These are phyloP conservation scores for Annulohypoxylon bovei DNA, from an alignment of 495 filamentous ascomycete genomes.

Conservation along the genomic window DNA sequence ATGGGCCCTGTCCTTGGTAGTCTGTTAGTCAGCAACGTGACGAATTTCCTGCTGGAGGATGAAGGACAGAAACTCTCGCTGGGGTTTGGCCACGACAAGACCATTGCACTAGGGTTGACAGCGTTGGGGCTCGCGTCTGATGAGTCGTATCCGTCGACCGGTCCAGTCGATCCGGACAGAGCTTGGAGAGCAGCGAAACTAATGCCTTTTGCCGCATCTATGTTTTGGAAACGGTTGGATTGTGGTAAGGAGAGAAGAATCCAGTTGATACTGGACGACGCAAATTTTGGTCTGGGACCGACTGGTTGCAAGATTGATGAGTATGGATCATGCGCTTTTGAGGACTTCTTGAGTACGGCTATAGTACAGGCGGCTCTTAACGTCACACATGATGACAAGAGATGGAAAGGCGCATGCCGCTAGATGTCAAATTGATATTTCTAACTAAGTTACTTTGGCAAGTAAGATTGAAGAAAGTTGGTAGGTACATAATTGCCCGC, in stretches of 20 bases:
- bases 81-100: constrained; percentile 34
- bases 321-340: constrained; percentile 27
- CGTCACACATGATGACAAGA: constrained; percentile 17
- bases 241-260: constrained; percentile 16
- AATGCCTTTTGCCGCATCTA: constrained; percentile 29
- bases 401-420: constrained; percentile 21
- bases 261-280: constrained; percentile 24
- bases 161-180: constrained; percentile 21
- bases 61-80: constrained; percentile 17
- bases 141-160: constrained; percentile 13
- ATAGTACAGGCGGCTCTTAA: constrained; percentile 22
- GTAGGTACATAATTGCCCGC: too few relatives aligned
- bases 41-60: constrained; percentile 7
- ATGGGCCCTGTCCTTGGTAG: constrained; percentile 26
- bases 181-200: constrained; percentile 26
- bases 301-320: constrained; percentile 27
- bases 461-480: too few relatives aligned
- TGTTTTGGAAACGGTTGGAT: constrained; percentile 29
- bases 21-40: constrained; percentile 30
- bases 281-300: constrained; percentile 24
- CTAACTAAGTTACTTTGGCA: background rate
- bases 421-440: background rate
- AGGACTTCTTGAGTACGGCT: constrained; percentile 20
- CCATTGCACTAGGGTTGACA: constrained; percentile 27
- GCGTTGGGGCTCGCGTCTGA: constrained; percentile 31